phyloP scores from a whole-genome alignment of 805 yeast genomes.

The Kurtzmaniella fragi region DNA sequence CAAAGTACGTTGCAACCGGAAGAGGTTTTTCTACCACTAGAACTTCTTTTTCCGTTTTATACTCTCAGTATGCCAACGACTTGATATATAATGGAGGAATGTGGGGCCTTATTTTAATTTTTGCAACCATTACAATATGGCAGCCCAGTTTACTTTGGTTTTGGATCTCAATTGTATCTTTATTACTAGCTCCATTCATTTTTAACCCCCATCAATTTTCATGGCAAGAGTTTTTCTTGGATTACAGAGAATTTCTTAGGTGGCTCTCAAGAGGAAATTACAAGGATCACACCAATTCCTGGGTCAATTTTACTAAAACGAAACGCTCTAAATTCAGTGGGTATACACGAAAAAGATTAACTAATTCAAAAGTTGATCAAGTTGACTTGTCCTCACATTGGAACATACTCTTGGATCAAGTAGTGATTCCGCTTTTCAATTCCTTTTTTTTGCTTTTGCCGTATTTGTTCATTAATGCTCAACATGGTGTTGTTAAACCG shows the following conservation, averaged over 20 bases:
- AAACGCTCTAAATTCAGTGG: conserved; percentile 23
- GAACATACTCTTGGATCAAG: conserved; percentile 12
- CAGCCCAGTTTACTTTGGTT: conserved; percentile 63
- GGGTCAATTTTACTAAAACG: conserved; percentile 60
- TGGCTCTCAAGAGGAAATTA: conserved; percentile 85
- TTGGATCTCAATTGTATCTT: conserved; percentile 43
- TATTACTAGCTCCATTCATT: conserved; percentile 46
- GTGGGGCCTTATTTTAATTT: conserved; percentile 62
- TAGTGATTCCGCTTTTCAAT: conserved; percentile 13
- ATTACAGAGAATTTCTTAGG: conserved; percentile 45
- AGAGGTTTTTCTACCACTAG: conserved; percentile 90
- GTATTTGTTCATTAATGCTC: conserved; percentile 77
- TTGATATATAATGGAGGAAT: conserved; percentile 78
- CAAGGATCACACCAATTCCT: conserved; percentile 61
- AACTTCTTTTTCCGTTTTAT: conserved; percentile 63
- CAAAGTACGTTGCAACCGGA: conserved; percentile 87
- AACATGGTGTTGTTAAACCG: conserved; percentile 61
- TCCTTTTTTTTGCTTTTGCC: conserved; percentile 45
- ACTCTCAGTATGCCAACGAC: conserved; percentile 68
- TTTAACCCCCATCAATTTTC: conserved; percentile 54
- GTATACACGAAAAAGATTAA: conserved; percentile 9
- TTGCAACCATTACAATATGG: conserved; percentile 80
- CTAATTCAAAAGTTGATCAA: neutral
- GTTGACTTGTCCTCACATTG: conserved; percentile 9
- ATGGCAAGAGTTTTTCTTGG: conserved; percentile 42